A percentile compares a stretch with the other conserved stretches of the same genome.
Evolutionary conservation across 768 basidiomycete genomes (phyloP).

Genomic region (Dentipellis fragilis): DNA sequence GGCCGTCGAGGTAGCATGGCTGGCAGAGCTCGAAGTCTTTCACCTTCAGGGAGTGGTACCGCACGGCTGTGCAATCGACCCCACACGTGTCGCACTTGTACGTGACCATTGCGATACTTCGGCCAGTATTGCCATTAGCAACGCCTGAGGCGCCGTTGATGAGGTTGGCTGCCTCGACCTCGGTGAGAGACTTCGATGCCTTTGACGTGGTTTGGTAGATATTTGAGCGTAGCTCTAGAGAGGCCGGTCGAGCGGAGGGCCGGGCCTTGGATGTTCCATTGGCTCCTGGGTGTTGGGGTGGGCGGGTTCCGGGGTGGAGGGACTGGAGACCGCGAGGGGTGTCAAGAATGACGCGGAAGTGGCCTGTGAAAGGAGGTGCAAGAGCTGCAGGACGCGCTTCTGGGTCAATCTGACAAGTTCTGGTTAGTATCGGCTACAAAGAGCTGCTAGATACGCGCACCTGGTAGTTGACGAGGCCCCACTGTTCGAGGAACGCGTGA

Average conservation of each 20-base stretch:
- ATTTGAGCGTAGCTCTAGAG: constrained; percentile 77
- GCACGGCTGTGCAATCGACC: constrained; percentile 77
- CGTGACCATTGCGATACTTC: constrained; percentile 29
- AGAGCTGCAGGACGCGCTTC: constrained; percentile 90
- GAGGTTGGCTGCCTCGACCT: constrained; percentile 58
- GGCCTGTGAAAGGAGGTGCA: constrained; percentile 95
- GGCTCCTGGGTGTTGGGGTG: constrained; percentile 32
- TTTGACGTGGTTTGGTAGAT: constrained; percentile 87
- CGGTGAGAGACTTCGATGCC: constrained; percentile 59
- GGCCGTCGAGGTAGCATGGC: constrained; percentile 90
- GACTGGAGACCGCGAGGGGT: constrained; percentile 94
- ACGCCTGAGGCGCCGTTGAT: constrained; percentile 40
- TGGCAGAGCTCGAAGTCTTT: constrained; percentile 87
- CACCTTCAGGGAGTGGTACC: constrained; percentile 90
- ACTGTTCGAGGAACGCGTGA: constrained; percentile 96
- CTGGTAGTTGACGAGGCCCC: constrained; percentile 99
- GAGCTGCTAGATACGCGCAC: constrained; percentile 31
- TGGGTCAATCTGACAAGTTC: constrained; percentile 73
- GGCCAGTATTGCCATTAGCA: constrained; percentile 27
- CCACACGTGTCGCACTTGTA: constrained; percentile 93
- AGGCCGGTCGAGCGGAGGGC: constrained; percentile 43
- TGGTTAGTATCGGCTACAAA: constrained; percentile 3
- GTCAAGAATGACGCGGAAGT: constrained; percentile 96
- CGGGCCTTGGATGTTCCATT: constrained; percentile 35
- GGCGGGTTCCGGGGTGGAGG: constrained; percentile 73